Percentiles rank a stretch among this genome's conserved stretches.
phyloP scores from a whole-genome alignment of 1,284 basidiomycete species.

The Gymnopus androsaceus region DNA sequence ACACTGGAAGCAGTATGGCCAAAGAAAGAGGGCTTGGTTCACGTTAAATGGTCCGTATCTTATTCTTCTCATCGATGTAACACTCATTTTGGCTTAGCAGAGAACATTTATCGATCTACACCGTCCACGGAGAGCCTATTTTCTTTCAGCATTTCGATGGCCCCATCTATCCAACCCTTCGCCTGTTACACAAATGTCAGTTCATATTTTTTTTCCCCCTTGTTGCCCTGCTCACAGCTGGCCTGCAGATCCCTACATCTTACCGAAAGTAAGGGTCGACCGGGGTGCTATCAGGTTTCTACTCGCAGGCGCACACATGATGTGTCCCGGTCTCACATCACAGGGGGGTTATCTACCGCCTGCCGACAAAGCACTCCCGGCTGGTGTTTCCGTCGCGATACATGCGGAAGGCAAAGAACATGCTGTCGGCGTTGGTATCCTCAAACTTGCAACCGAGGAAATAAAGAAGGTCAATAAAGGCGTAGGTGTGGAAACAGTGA shows the following conservation, averaged over 20 bases:
- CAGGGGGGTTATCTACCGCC: conserved; percentile 88
- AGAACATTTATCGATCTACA: conserved; percentile 94
- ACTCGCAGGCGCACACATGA: conserved; percentile 92
- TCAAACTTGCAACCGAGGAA: conserved; percentile 85
- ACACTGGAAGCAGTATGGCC: conserved; percentile 94
- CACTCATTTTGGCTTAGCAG: conserved; percentile 57
- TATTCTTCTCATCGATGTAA: not conserved
- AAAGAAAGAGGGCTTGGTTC: conserved; percentile 93
- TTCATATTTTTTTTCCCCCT: conserved; percentile 21
- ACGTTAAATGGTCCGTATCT: conserved; percentile 85
- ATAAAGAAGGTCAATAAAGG: conserved; percentile 90
- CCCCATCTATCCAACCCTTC: conserved; percentile 86
- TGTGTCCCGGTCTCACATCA: conserved; percentile 96
- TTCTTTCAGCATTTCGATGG: conserved; percentile 99
- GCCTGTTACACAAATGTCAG: conserved; percentile 89
- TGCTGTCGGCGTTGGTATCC: conserved; percentile 86
- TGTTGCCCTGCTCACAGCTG: not conserved
- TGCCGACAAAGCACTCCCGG: conserved; percentile 65
- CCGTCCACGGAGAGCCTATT: conserved; percentile 82
- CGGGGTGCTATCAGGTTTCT: conserved; percentile 98
- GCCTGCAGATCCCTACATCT: conserved; percentile 78
- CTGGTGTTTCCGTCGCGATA: conserved; percentile 81
- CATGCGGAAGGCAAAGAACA: conserved; percentile 96
- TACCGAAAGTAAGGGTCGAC: conserved; percentile 90
- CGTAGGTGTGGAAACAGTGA: conserved; percentile 85